Evolutionary conservation across 805 yeast genomes (phyloP).

Genomic region (Diddensiella transvaalensis): DNA sequence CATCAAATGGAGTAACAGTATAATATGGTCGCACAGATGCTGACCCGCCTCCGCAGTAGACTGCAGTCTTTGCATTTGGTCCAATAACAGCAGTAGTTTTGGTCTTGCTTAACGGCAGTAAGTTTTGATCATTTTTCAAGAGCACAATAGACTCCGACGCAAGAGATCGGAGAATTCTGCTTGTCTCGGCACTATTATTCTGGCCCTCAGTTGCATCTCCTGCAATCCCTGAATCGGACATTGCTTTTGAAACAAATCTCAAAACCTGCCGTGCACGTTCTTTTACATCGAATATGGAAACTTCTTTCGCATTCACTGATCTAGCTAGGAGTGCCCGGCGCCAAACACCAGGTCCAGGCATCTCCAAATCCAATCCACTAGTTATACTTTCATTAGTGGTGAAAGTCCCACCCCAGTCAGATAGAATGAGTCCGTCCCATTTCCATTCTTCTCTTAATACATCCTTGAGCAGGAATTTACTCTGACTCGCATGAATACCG

Average conservation of each 20-base stretch:
- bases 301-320: conserved; percentile 40
- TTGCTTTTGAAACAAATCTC: conserved; percentile 43
- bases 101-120: conserved; percentile 45
- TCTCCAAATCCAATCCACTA: conserved; percentile 59
- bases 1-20: conserved; percentile 32
- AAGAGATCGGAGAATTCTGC: conserved; percentile 39
- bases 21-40: conserved; percentile 49
- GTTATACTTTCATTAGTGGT: conserved; percentile 44
- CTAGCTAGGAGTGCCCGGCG: conserved; percentile 40
- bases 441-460: conserved; percentile 52
- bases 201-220: conserved; percentile 39
- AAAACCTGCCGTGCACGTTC: conserved; percentile 47
- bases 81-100: conserved; percentile 52
- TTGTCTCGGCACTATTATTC: conserved; percentile 47
- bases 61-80: conserved; percentile 50
- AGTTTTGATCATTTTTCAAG: conserved; percentile 47
- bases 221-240: conserved; percentile 42
- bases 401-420: conserved; percentile 60
- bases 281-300: conserved; percentile 41
- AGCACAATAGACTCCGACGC: conserved; percentile 53
- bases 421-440: conserved; percentile 51
- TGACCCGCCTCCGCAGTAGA: conserved; percentile 67
- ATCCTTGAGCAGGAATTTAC: conserved; percentile 42
- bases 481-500: conserved; percentile 54
- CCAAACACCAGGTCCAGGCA: conserved; percentile 61